phyloP scores from a whole-genome alignment of 345 rosid genomes.

The Aquilaria yunnanensis region DNA sequence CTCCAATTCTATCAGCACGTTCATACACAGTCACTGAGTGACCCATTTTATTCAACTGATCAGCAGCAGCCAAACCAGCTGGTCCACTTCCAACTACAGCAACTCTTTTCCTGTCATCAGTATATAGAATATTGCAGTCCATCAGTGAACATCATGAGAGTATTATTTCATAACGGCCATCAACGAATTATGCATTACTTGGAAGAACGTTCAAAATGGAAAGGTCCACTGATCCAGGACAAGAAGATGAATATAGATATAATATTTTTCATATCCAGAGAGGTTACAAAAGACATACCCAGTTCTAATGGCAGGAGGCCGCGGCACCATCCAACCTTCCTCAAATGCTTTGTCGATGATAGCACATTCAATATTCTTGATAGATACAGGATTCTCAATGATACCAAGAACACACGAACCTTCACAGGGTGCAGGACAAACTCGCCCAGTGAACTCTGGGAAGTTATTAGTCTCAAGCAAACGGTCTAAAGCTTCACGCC shows the following conservation, averaged over 20 bases:
- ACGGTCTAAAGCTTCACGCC: conserved; percentile 96
- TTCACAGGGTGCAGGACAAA: conserved; percentile 99
- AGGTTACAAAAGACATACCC: conserved; percentile 44
- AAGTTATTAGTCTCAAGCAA: conserved; percentile 97
- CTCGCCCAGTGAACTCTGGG: conserved; percentile 99
- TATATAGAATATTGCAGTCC: background rate
- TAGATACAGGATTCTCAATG: conserved; percentile 97
- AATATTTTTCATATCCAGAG: background rate
- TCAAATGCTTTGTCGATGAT: conserved; percentile 95
- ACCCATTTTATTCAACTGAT: conserved; percentile 94
- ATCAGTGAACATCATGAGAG: background rate
- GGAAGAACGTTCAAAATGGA: background rate
- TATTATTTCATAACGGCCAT: background rate
- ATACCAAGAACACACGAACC: conserved; percentile 99
- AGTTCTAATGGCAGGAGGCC: conserved; percentile 81
- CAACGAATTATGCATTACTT: background rate
- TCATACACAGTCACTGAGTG: conserved; percentile 92
- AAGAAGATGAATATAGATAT: background rate
- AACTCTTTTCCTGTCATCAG: conserved; percentile 58
- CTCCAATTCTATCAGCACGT: conserved; percentile 97
- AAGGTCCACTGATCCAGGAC: background rate
- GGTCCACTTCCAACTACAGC: conserved; percentile 97
- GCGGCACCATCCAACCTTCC: conserved; percentile 98
- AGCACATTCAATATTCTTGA: conserved; percentile 84
- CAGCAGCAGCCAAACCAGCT: conserved; percentile 96